Evolutionary conservation across 192 early-diverging fungal species (phyloP).

Genomic region (Oehlia diaphana): DNA sequence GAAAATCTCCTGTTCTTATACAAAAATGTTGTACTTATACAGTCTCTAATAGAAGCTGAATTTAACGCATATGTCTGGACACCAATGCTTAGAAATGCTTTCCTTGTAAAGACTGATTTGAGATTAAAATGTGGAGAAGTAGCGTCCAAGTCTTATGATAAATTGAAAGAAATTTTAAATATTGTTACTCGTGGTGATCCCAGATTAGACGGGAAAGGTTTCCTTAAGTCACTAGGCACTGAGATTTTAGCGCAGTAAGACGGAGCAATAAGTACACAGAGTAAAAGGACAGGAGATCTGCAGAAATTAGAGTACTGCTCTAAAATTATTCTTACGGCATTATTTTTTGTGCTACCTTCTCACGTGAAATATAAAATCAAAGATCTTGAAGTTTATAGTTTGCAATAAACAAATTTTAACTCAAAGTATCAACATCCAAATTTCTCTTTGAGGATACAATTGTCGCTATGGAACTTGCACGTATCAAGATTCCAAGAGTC

Average conservation of each 20-base stretch:
- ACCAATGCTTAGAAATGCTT: conserved; percentile 3
- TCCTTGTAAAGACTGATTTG: conserved; percentile 8
- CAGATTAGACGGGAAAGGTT: conserved; percentile 16
- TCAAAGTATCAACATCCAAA: conserved; percentile 26
- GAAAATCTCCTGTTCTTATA: conserved; percentile 7
- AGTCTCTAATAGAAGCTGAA: conserved; percentile 3
- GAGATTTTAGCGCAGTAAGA: conserved; percentile 17
- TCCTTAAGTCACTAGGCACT: conserved; percentile 11
- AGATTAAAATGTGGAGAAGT: conserved; percentile 12
- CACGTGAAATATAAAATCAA: conserved; percentile 9
- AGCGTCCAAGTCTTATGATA: conserved; percentile 11
- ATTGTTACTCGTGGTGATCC: conserved; percentile 4
- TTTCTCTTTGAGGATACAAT: conserved; percentile 19
- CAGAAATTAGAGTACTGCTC: conserved; percentile 15
- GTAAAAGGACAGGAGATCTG: conserved; percentile 20
- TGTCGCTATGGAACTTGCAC: not conserved
- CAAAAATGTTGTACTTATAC: conserved; percentile 3
- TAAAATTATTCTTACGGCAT: conserved; percentile 18
- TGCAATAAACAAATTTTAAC: conserved; percentile 17
- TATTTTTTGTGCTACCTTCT: conserved; percentile 19
- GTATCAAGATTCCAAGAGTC: conserved; percentile 12
- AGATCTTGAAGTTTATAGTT: conserved; percentile 12
- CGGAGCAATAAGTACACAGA: not conserved
- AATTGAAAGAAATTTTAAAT: conserved; percentile 22
- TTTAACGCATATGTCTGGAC: conserved; percentile 17